phyloP scores from a whole-genome alignment of 257 asterid genomes.

The Verbena officinalis region DNA sequence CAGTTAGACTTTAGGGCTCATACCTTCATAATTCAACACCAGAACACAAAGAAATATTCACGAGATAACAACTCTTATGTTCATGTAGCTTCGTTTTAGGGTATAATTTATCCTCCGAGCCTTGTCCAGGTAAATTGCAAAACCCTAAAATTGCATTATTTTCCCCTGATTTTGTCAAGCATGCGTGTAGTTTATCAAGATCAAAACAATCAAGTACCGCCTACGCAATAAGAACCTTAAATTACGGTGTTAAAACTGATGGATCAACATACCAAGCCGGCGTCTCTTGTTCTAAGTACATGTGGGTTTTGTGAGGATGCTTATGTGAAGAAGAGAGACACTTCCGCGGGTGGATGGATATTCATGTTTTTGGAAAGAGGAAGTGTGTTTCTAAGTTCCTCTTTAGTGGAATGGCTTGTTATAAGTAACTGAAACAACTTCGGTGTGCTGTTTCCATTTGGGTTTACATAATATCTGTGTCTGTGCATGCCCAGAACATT shows the following conservation, averaged over 20 bases:
- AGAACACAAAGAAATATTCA: neutral
- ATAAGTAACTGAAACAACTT: slow-evolving; percentile 7
- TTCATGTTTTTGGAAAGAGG: slow-evolving; percentile 3
- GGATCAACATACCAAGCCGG: neutral
- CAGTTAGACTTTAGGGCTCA: slow-evolving; percentile 20
- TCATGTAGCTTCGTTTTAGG: slow-evolving; percentile 27
- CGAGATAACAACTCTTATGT: neutral
- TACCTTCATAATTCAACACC: slow-evolving; percentile 13
- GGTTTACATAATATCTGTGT: neutral
- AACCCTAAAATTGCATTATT: slow-evolving; percentile 19
- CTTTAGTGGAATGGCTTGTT: slow-evolving; percentile 13
- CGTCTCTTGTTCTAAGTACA: neutral
- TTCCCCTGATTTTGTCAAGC: slow-evolving; percentile 4
- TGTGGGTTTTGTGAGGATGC: neutral
- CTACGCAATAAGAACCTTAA: neutral
- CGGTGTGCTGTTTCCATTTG: slow-evolving; percentile 11
- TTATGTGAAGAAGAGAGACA: neutral
- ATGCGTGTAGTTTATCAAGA: slow-evolving; percentile 2
- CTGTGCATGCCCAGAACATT: neutral
- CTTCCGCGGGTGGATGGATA: slow-evolving; percentile 1
- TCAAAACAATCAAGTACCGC: slow-evolving; percentile 11
- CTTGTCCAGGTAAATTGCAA: slow-evolving; percentile 23
- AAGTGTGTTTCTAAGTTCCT: neutral
- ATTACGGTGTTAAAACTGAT: neutral
- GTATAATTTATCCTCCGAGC: slow-evolving; percentile 14